Evolutionary conservation across 108 stramenopile genomes (phyloP), one percentile per base, ranked within the genome.

Genomic region (Epipyxis sp.): DNA sequence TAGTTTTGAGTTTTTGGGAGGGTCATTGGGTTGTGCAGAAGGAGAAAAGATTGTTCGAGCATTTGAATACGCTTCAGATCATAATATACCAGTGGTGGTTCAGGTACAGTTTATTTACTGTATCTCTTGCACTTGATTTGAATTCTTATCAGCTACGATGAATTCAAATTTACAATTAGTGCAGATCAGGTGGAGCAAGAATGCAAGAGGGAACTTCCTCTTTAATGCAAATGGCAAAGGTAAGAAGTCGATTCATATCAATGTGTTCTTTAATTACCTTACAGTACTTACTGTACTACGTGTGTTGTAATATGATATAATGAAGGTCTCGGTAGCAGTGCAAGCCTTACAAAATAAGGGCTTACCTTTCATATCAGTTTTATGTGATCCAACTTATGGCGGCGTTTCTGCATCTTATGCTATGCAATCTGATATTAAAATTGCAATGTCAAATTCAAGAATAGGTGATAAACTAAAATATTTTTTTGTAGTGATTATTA

Each of bases 151-250:
- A n/a, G n/a, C n/a, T n/a, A n/a, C n/a, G n/a, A n/a, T n/a, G n/a
- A n/a, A n/a, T n/a, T n/a, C n/a, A n/a, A 20, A 80, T 84, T 0
- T 78, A 79, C 25, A 82, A 83, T 35, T 79, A 80, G 59, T 84
- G 82, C 80, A 39, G 44, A 2, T 80, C 80, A 27, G 84, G 84
- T 42, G 84, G 84, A 16, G 84, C 84, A n/a, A 72, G 84, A n/a
- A 84, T 84, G 84, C 84, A 84, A 54, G 84, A 84, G 77, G 84
- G 84, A 0, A 84, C 84, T 20, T 57, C 79, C 40, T 80, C 79
- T 34, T 79, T 84, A 58, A 84, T 84, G 84, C 84, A 84, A 74
- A 84, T 84, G 84, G 84, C 84, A 37, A 82, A 81, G 80, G 80
- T 81, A 32, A 32, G 80, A 65, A 65, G 61, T 13, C 6, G 40